phyloP scores from a whole-genome alignment of 139 green algal species.

The Trebouxia sp. region DNA sequence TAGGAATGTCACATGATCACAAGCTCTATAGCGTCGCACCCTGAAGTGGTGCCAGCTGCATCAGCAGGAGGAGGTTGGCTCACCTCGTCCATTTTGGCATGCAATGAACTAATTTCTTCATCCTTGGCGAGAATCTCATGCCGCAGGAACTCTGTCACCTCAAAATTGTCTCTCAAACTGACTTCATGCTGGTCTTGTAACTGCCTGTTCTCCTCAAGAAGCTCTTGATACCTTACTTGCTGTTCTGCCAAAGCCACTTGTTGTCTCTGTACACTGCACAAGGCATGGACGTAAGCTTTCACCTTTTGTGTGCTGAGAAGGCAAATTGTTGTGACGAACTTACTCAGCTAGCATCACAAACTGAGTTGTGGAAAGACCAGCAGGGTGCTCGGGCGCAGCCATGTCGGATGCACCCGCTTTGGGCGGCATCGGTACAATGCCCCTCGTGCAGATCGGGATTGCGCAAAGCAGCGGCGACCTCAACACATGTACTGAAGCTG shows the following conservation, averaged over 20 bases:
- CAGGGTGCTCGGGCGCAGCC: not conserved
- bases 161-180: constrained; percentile 67
- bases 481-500: too few relatives aligned
- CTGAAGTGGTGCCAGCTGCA: too few relatives aligned
- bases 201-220: constrained; percentile 62
- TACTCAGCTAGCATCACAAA: constrained; percentile 25
- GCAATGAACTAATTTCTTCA: constrained; percentile 57
- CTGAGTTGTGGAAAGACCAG: not conserved
- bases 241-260: constrained; percentile 65
- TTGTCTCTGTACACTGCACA: constrained; percentile 73
- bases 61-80: too few relatives aligned
- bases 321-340: not conserved
- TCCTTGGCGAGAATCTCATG: constrained; percentile 67
- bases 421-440: too few relatives aligned
- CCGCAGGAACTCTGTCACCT: constrained; percentile 68
- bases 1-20: too few relatives aligned
- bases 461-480: too few relatives aligned
- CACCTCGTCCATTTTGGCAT: constrained; percentile 42
- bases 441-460: too few relatives aligned
- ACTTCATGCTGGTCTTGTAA: constrained; percentile 65
- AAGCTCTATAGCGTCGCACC: too few relatives aligned
- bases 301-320: not conserved
- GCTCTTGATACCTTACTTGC: constrained; percentile 46
- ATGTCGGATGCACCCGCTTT: not conserved
- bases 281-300: not conserved